Percentiles rank a stretch among this genome's conserved stretches.
phyloP scores from a whole-genome alignment of 305 asterid species.

The Withania somnifera region DNA sequence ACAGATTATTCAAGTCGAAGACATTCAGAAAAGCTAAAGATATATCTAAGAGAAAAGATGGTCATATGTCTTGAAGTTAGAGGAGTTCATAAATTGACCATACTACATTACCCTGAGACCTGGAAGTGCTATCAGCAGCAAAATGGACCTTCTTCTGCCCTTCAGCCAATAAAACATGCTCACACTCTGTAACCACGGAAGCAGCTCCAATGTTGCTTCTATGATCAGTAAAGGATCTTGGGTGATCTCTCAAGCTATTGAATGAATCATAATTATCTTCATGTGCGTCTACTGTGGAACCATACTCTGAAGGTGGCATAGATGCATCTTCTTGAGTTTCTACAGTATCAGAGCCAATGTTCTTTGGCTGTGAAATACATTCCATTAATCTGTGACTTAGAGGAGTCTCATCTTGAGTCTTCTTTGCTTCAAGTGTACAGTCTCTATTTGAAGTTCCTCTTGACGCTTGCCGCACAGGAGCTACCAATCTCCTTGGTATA shows the following conservation, averaged over 20 bases:
- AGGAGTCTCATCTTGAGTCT: slow-evolving; percentile 26
- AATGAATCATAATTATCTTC: slow-evolving; percentile 28
- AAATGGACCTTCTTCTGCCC: slow-evolving; percentile 75
- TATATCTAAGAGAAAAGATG: neutral
- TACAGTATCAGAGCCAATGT: slow-evolving; percentile 17
- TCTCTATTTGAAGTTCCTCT: slow-evolving; percentile 27
- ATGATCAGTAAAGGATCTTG: slow-evolving; percentile 21
- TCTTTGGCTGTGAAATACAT: slow-evolving; percentile 24
- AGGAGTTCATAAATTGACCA: slow-evolving; percentile 6
- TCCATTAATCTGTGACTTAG: slow-evolving; percentile 22
- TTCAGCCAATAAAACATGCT: slow-evolving; percentile 25
- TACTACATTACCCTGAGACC: slow-evolving; percentile 45
- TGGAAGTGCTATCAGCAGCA: slow-evolving; percentile 27
- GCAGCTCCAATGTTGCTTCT: slow-evolving; percentile 31
- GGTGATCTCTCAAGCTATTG: slow-evolving; percentile 31
- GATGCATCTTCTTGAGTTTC: slow-evolving; percentile 48
- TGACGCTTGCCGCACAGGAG: slow-evolving; percentile 44
- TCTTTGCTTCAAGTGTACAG: slow-evolving; percentile 19
- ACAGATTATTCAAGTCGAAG: neutral
- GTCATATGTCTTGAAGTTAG: slow-evolving; percentile 2
- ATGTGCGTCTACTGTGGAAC: slow-evolving; percentile 30
- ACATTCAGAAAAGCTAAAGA: neutral
- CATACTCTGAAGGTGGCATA: slow-evolving; percentile 54
- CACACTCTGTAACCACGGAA: slow-evolving; percentile 24
- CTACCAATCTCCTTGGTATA: slow-evolving; percentile 45